Percentiles rank a stretch among this genome's conserved stretches.
phyloP scores from a whole-genome alignment of 2,329 filamentous ascomycete species.

The Microthyrium microscopicum region DNA sequence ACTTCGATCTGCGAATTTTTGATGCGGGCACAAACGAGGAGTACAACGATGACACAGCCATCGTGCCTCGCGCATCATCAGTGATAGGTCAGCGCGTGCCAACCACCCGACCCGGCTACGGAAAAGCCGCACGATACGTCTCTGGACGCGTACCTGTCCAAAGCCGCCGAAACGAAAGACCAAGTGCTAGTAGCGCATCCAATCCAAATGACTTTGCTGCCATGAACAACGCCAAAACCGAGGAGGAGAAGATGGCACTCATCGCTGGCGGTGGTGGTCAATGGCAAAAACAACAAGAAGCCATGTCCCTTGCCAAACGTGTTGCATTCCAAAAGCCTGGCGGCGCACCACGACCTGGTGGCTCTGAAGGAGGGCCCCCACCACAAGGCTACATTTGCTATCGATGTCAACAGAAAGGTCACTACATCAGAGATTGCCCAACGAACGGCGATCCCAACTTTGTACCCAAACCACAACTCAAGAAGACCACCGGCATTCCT shows the following conservation, averaged over 20 bases:
- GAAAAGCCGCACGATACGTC: constrained; percentile 84
- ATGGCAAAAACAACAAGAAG: constrained; percentile 85
- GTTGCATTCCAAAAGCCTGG: constrained; percentile 8
- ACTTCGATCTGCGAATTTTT: constrained; percentile 91
- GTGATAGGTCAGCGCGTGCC: constrained; percentile 80
- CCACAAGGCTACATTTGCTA: constrained; percentile 93
- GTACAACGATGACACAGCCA: constrained; percentile 95
- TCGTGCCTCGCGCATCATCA: constrained; percentile 86
- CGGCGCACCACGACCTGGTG: constrained; percentile 7
- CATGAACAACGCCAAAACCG: constrained; percentile 70
- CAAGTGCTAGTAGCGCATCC: constrained; percentile 23
- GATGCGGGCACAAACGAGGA: constrained; percentile 86
- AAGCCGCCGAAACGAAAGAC: constrained; percentile 46
- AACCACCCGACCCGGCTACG: constrained; percentile 68
- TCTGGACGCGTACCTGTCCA: constrained; percentile 89
- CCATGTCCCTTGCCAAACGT: constrained; percentile 52
- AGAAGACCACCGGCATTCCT: constrained; percentile 92
- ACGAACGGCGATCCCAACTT: constrained; percentile 98
- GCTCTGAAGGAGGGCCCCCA: constrained; percentile 35
- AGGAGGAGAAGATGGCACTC: constrained; percentile 84
- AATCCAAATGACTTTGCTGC: constrained; percentile 31
- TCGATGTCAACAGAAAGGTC: constrained; percentile 72
- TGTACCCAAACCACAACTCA: constrained; percentile 82
- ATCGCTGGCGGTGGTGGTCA: constrained; percentile 81
- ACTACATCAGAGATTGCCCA: constrained; percentile 96